Base-by-base conservation (phyloP, 345 rosid genomes). In the Bruguiera parviflora region DNA sequence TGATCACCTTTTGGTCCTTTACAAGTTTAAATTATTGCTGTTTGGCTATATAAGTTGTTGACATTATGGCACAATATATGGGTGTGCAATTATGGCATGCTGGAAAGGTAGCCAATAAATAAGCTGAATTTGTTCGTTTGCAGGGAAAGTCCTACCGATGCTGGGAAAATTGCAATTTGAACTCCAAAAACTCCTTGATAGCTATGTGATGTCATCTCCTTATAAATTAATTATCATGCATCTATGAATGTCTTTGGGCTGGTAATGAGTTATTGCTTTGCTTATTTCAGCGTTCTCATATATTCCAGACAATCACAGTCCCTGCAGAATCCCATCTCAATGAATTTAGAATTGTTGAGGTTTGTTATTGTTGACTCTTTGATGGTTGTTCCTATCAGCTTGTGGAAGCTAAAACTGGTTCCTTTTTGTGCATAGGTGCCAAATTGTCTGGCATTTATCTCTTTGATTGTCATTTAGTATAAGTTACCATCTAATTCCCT, bases 261-360 rank as follows among this genome's bases (percentile, higher is more conserved):
- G 24, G 22, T 58, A 66, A 58, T 74, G 33, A 78, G 60, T 35
- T 71, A 53, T 61, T 56, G 70, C n/a, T 49, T 57, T 29, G 66
- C 58, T 31, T 72, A 73, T 69, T 78, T 67, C 89, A 96, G 99
- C 94, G 99, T 9, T 81, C 87, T 46, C 88, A 96, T 80, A 68
- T 96, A 76, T 64, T 82, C 70, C 65, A 79, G 75, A 96, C 99
- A 28, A 92, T 96, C 77, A 90, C 96, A 53, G 73, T 75, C 51
- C 99, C 99, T 0, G 87, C 99, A 25, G 99, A 92, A 73, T 91
- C 97, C 20, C 93, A 90, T 78, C 90, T 96, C 58, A 86, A 76
- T 67, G 98, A 96, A 67, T 96, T 96, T 35, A 90, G 90, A 67
- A 88, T 81, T 35, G 99, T 96, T 68, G 98, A 96, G 98, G 99